Base-by-base conservation (phyloP, 1,139 yeast species). In the Geotrichum bryndzae region DNA sequence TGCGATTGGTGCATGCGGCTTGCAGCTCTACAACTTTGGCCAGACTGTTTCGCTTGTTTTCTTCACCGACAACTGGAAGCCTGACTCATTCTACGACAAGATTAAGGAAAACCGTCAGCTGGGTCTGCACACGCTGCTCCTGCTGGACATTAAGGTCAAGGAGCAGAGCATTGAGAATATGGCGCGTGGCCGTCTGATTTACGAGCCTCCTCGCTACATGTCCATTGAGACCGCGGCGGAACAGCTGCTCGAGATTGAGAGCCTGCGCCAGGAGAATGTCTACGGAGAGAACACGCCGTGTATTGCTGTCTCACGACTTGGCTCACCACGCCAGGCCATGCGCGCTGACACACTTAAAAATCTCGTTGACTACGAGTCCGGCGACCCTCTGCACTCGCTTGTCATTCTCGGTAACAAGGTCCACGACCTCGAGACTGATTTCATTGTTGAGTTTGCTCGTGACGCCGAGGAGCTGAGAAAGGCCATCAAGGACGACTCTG, bases 121-220 rank as follows among this genome's bases (percentile, higher is more conserved):
- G 58, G 99, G 99, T 2, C 80, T 94, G 68, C 99, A 94, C 73
- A 94, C 99, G 1, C 80, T 94, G 65, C 82, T 94, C 53, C 79
- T 94, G 64, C 80, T 94, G 61, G 99, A 94, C 73, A 94, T 94
- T 73, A 94, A 94, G 75, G 99, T 94, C 62, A 94, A 94, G 74
- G 99, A 94, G 74, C 99, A 94, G 76, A 90, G 96, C 72, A 82
- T 90, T 67, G 96, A 92, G 72, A 94, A 92, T 73, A 84, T 94
- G 87, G 96, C 96, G 57, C 83, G 96, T 66, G 99, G 98, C 1
- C 82, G 96, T 74, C 78, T 87, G 64, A 90, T 92, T 56, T 94
- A 90, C 73, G 99, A 94, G 73, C 98, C 98, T 54, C 99, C 99
- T 59, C 82, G 99, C 73, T 94, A 91, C 76, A 94, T 94, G 99